These are phyloP conservation scores for Aspergillus piperis DNA, from an alignment of 2,329 filamentous ascomycete genomes.

Conservation along the genomic window DNA sequence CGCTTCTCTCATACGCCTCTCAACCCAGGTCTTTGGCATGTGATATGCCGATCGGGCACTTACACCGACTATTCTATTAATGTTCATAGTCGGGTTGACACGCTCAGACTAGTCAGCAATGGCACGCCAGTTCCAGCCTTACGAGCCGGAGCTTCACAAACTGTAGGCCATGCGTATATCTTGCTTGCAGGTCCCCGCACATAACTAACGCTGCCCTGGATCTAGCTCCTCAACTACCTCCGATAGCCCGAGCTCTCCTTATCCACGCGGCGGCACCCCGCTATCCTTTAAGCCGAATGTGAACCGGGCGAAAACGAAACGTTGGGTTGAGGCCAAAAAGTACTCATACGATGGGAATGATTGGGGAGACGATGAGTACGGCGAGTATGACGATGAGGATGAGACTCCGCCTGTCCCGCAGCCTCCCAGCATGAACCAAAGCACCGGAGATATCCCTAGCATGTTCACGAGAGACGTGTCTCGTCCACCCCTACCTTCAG, in stretches of 20 bases:
- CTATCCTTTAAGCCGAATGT: slow-evolving; percentile 79
- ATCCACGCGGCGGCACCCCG: slow-evolving; percentile 41
- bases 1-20: background rate
- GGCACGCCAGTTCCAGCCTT: slow-evolving; percentile 30
- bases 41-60: slow-evolving; percentile 11
- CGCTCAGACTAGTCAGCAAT: slow-evolving; percentile 21
- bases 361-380: slow-evolving; percentile 72
- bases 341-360: slow-evolving; percentile 90
- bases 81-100: slow-evolving; percentile 2
- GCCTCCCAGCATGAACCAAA: slow-evolving; percentile 29
- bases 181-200: background rate
- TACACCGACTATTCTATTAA: slow-evolving; percentile 7
- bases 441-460: slow-evolving; percentile 25
- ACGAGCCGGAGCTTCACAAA: slow-evolving; percentile 26
- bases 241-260: slow-evolving; percentile 32
- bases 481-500: slow-evolving; percentile 24
- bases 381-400: slow-evolving; percentile 64
- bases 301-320: slow-evolving; percentile 84
- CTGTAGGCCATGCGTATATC: slow-evolving; percentile 23
- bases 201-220: slow-evolving; percentile 10
- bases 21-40: background rate
- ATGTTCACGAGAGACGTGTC: slow-evolving; percentile 13
- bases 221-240: slow-evolving; percentile 20
- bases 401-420: slow-evolving; percentile 42
- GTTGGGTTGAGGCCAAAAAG: slow-evolving; percentile 89